Base-by-base conservation (phyloP, 192 early-diverging fungal species). In the Phlyctochytrium planicorne region DNA sequence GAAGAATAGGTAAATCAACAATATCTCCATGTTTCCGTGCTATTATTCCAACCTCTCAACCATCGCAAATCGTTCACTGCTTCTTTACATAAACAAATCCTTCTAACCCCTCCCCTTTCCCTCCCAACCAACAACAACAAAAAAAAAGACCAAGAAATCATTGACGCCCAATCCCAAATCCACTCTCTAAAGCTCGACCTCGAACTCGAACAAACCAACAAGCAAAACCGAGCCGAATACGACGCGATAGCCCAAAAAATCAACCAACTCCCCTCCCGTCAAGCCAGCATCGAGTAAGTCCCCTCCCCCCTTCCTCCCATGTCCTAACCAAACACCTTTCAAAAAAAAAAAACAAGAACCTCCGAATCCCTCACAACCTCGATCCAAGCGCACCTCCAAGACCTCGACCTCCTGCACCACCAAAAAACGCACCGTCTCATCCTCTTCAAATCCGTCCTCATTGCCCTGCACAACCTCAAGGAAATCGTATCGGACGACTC, bases 221-320 rank as follows among this genome's bases (percentile, higher is more conserved):
- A 81, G 61, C 62, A 69, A 40, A 80, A 83, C 47, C 84, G 82
- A 36, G 16, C 79, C 31, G 76, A 86, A 65, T 88, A 88, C 64
- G 85, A 88, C 67, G 68, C 34, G 40, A 60, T 87, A 1, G 85
- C 87, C 16, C 55, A 69, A 17, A 75, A 84, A n/a, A 83, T 87
- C n/a, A 69, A 56, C 33, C 69, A 34, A 23, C 47, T 67, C 10
- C 62, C 56, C 75, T 30, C 23, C 20, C 31, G 67, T 0, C 56
- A 68, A 30, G 57, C 59, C 75, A 62, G 24, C 10, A 59, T 60
- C 24, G 34, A 59, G 67, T 68, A 23, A 0, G 55, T 52, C 53
- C 2, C 53, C 25, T 30, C 50, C 23, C 62, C 29, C 47, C 0
- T 55, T 50, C n/a, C n/a, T n/a, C n/a, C n/a, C n/a, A n/a, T n/a